Evolutionary conservation across 306 rosid species (phyloP).

Genomic region (Prunus padus): DNA sequence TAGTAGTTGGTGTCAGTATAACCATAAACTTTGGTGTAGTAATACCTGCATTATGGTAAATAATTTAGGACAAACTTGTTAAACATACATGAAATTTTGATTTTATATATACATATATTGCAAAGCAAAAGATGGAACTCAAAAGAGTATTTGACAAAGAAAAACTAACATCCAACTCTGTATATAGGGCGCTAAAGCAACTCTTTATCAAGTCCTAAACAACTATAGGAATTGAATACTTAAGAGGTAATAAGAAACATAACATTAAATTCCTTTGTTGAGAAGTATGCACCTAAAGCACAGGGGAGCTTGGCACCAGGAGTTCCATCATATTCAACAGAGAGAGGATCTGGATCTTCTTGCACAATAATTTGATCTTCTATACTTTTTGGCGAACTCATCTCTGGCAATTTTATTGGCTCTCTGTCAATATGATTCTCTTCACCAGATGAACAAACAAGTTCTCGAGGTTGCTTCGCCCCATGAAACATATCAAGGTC

Average conservation of each 20-base stretch:
- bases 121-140: slow-evolving; percentile 11
- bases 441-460: slow-evolving; percentile 28
- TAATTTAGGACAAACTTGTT: not conserved
- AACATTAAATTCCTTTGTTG: slow-evolving; percentile 21
- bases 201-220: not conserved
- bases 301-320: slow-evolving; percentile 40
- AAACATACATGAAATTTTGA: not conserved
- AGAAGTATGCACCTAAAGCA: slow-evolving; percentile 38
- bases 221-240: not conserved
- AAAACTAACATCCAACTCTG: not conserved
- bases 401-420: slow-evolving; percentile 23
- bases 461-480: slow-evolving; percentile 26
- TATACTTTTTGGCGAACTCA: slow-evolving; percentile 37
- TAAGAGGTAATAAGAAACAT: slow-evolving; percentile 8
- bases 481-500: slow-evolving; percentile 26
- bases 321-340: slow-evolving; percentile 35
- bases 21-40: slow-evolving; percentile 36
- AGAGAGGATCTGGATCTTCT: slow-evolving; percentile 13
- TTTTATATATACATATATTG: slow-evolving; percentile 2
- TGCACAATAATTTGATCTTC: slow-evolving; percentile 14
- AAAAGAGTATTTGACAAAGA: not conserved
- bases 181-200: not conserved
- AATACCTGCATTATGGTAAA: slow-evolving; percentile 44
- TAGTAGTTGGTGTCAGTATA: slow-evolving; percentile 57
- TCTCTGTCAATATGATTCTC: slow-evolving; percentile 32